These are phyloP conservation scores for Gossypium stocksii DNA, from an alignment of 345 rosid genomes.

Conservation along the genomic window DNA sequence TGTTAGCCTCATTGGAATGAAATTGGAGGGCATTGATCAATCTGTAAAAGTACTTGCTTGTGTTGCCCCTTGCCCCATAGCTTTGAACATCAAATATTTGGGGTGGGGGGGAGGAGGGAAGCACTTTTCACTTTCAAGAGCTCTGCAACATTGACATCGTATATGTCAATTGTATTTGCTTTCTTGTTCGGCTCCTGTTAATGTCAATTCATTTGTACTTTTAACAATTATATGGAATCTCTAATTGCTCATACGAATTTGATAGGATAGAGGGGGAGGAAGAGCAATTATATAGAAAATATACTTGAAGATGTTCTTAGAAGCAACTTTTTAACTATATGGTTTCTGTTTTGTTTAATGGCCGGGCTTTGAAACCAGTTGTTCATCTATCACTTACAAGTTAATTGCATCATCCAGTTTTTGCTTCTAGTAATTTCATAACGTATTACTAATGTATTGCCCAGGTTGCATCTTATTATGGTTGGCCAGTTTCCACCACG, in stretches of 20 bases:
- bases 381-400: background rate
- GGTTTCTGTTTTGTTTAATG: background rate
- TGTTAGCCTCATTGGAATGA: background rate
- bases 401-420: conserved; percentile 6
- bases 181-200: too few species aligned
- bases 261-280: too few species aligned
- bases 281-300: background rate
- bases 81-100: too few species aligned
- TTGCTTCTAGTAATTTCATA: background rate
- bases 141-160: too few species aligned
- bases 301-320: background rate
- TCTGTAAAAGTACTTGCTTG: background rate
- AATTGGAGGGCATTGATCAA: background rate
- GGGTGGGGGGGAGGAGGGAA: too few species aligned
- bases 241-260: background rate
- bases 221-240: too few species aligned
- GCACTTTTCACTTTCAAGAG: too few species aligned
- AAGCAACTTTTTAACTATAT: background rate
- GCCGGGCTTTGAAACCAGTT: background rate
- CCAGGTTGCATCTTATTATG: conserved; percentile 87
- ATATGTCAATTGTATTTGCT: too few species aligned
- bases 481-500: conserved; percentile 97
- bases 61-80: too few species aligned
- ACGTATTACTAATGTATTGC: background rate
- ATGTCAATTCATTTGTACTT: too few species aligned